These are phyloP conservation scores for Sicyos baderoa DNA, from an alignment of 306 rosid genomes.

Conservation along the genomic window DNA sequence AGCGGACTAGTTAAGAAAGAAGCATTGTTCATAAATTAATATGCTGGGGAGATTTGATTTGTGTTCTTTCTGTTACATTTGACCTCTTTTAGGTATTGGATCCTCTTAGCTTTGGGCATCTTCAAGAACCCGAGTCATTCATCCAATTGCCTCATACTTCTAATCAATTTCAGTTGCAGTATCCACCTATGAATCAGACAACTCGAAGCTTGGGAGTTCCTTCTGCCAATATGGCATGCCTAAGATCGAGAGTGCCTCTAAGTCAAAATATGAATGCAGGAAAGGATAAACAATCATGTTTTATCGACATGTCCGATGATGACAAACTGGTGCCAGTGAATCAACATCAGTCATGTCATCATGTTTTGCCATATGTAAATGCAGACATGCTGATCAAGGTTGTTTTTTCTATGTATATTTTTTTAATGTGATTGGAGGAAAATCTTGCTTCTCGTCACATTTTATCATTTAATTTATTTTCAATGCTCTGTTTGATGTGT, in stretches of 20 bases:
- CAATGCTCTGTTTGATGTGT: not conserved
- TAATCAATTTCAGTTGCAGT: constrained; percentile 42
- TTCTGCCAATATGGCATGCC: constrained; percentile 37
- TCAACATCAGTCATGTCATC: too few species aligned
- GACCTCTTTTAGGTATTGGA: constrained; percentile 46
- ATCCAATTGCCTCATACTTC: constrained; percentile 43
- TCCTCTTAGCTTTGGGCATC: constrained; percentile 39
- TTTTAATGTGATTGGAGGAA: constrained; percentile 14
- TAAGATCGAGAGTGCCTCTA: constrained; percentile 31
- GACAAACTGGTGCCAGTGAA: constrained; percentile 42
- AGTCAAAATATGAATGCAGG: constrained; percentile 34
- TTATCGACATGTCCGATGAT: constrained; percentile 33
- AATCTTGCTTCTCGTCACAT: not conserved
- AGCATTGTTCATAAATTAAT: not conserved
- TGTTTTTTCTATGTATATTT: not conserved
- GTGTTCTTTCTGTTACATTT: constrained; percentile 16
- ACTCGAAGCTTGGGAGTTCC: constrained; percentile 41
- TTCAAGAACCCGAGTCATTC: constrained; percentile 38
- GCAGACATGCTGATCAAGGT: constrained; percentile 45
- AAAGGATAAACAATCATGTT: constrained; percentile 39
- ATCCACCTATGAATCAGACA: constrained; percentile 46
- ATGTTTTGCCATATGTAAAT: constrained; percentile 37
- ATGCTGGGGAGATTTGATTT: not conserved
- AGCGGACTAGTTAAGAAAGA: not conserved
- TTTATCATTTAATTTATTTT: constrained; percentile 11